Base-by-base conservation (phyloP, 2,329 filamentous ascomycete species). In the Huntiella decipiens region DNA sequence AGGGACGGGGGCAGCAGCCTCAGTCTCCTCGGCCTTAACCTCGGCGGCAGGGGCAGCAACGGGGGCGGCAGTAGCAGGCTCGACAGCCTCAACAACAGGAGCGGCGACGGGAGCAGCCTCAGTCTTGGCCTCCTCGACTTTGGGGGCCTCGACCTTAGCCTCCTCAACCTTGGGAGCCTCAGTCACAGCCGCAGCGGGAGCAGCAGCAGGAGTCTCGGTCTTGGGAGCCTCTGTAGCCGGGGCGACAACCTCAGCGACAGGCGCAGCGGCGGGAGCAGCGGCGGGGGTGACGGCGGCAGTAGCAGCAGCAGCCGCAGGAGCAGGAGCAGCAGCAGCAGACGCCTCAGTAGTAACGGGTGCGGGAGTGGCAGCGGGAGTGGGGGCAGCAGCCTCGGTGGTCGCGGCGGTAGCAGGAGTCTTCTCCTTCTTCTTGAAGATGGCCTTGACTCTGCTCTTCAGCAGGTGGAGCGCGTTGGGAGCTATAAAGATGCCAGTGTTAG, bases 361-460 rank as follows among this genome's bases (percentile, higher is more conserved):
- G 16, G 37, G 51, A 28, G 45, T 40, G 28, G 35, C 22, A 4
- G 40, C 34, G 19, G 33, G 16, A 33, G 28, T 31, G 37, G 46
- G 8, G 4, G 32, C 7, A 28, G 43, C 16, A 13, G 43, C 39
- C 33, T 44, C 33, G 13, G 35, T 11, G 16, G 41, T 38, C 15
- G 41, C 19, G 33, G 34, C 32, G 39, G 22, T 12, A 45, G 43
- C 34, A 42, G 39, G 10, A 22, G 45, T 58, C 39, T 60, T 55
- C 37, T 50, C 45, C 60, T 63, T 67, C 58, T 66, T 69, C 60
- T 66, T 68, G 62, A 71, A 68, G 58, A 63, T 59, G 52, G 61
- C 60, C 64, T 67, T 69, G 56, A 74, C 56, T 66, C 71, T 73
- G 56, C 59, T 62, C 66, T 69, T 71, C 53, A 74, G 53, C 60